Evolutionary conservation across 139 green algal genomes (phyloP), one percentile per base, ranked within the genome.

Genomic region (Micractinium sp.): DNA sequence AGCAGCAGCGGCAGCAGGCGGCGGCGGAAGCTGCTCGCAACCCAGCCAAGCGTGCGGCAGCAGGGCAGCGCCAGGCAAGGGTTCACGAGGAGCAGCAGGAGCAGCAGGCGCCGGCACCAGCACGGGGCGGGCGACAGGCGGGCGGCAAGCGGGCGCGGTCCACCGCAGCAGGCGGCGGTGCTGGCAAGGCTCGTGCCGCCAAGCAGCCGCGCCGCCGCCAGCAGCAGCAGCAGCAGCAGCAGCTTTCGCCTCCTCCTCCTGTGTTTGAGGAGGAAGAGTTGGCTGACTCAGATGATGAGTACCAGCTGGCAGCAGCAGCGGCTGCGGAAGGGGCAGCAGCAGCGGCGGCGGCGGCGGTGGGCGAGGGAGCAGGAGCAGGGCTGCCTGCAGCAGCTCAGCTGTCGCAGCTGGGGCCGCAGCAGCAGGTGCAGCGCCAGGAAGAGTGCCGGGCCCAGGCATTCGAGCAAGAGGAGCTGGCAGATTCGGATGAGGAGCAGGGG

Each of bases 401-500:
- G 33, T 29, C 29, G 31, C 82, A 80, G 82, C 82, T 23, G 25
- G 63, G n/a, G 25, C 63, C 5, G 36, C 31, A 53, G 36, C 82
- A 87, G 82, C 81, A 79, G 78, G 22, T 25, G 63, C 35, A 67
- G 82, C 63, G 67, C 7, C 82, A 80, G 66, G 29, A 1, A 27
- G 20, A 19, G 9, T 56, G 47, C 47, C 47, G 47, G 47, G 47
- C 47, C 47, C 47, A 56, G 9, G 33, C 31, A 5, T 89, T 89
- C 80, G 86, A 89, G 60, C 56, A 53, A 29, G 86, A 89, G 53
- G 86, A 89, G 36, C 47, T 89, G 23, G 35, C 75, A 39, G 86
- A 89, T 22, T 87, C 83, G 15, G 83, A 87, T 27, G 66, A 79
- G 20, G 83, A 87, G 33, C 9, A 41, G 60, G 56, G 56, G 18